Percentiles rank a stretch among this genome's conserved stretches.
Conservation (phyloP, 202 grass and related monocot species). For the Tripidium arundinaceum region DNA sequence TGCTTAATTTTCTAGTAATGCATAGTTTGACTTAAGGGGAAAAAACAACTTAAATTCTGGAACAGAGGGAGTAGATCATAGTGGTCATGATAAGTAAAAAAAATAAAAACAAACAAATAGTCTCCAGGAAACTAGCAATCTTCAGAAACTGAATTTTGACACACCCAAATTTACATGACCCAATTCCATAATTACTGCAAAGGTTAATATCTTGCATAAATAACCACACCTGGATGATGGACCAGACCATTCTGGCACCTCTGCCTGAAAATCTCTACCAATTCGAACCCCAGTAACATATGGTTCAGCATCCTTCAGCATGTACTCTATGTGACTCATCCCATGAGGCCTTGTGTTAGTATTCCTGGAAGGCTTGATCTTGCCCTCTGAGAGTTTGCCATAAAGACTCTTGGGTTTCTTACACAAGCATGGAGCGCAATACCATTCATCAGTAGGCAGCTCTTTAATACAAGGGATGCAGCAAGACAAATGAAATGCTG, state of each 20-base stretch:
- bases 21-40: not conserved
- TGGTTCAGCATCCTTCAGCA: slow-evolving; percentile 58
- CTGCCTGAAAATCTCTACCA: slow-evolving; percentile 71
- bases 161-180: not conserved
- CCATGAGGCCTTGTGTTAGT: slow-evolving; percentile 35
- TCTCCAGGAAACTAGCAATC: not conserved
- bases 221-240: slow-evolving; percentile 53
- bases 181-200: slow-evolving; percentile 25
- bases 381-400: slow-evolving; percentile 31
- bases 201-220: slow-evolving; percentile 22
- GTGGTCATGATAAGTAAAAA: not conserved
- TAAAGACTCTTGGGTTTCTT: slow-evolving; percentile 52
- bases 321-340: slow-evolving; percentile 56
- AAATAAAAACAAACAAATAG: not conserved
- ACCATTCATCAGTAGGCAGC: slow-evolving; percentile 59
- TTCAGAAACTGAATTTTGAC: slow-evolving; percentile 12
- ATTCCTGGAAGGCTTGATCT: slow-evolving; percentile 31
- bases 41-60: not conserved
- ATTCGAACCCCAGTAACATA: slow-evolving; percentile 69
- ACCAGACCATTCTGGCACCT: slow-evolving; percentile 68
- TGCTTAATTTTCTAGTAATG: not conserved
- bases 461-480: slow-evolving; percentile 47
- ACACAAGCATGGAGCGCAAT: slow-evolving; percentile 57
- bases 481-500: slow-evolving; percentile 82
- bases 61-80: not conserved